Evolutionary conservation across 192 early-diverging fungal genomes (phyloP).

Genomic region (Mortierella alpina): DNA sequence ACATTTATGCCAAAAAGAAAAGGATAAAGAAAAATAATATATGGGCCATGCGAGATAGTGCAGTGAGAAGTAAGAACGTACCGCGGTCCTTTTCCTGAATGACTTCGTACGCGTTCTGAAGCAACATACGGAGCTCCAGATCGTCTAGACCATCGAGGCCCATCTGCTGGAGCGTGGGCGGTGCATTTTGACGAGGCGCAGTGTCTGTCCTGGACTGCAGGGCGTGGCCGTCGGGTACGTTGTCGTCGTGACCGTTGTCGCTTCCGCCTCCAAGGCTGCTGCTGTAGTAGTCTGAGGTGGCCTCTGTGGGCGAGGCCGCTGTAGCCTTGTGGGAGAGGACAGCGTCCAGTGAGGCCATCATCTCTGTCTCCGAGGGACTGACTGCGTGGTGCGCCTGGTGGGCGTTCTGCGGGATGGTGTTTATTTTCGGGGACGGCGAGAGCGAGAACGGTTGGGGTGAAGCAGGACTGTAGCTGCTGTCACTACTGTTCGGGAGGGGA

Average conservation of each 20-base stretch:
- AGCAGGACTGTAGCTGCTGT: not conserved
- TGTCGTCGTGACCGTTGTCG: constrained; percentile 31
- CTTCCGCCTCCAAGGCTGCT: constrained; percentile 20
- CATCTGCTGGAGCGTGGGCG: constrained; percentile 26
- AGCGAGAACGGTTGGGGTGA: not conserved
- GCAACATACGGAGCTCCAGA: constrained; percentile 26
- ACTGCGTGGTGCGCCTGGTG: not conserved
- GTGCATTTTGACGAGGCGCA: constrained; percentile 1
- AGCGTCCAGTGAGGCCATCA: constrained; percentile 28
- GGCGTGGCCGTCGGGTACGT: constrained; percentile 6
- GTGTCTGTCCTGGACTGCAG: not conserved
- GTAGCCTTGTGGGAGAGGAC: constrained; percentile 14
- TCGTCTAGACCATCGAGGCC: constrained; percentile 22
- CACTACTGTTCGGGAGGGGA: constrained; percentile 14
- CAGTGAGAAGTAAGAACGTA: constrained; percentile 7
- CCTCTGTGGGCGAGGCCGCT: constrained; percentile 6
- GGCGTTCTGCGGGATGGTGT: not conserved
- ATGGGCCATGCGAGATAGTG: no score
- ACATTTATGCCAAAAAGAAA: no score
- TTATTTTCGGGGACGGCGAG: not conserved
- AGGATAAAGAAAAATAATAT: no score
- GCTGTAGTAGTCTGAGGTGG: constrained; percentile 32
- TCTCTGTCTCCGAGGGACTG: constrained; percentile 12
- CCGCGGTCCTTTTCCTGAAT: constrained; percentile 50
- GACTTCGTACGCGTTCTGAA: constrained; percentile 27